phyloP scores from a whole-genome alignment of 73 alveolate species.

The Stentor coeruleus region DNA sequence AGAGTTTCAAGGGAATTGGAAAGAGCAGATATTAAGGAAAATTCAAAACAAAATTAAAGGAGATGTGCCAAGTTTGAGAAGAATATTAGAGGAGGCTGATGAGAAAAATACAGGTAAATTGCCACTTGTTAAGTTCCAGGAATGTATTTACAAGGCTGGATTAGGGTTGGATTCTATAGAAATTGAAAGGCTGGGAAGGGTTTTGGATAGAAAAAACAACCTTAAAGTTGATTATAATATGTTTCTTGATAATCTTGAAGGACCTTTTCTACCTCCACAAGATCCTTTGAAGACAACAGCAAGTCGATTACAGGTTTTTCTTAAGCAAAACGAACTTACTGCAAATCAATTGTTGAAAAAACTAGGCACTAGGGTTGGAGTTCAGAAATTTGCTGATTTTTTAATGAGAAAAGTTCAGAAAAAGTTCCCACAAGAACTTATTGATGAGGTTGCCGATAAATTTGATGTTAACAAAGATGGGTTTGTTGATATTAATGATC shows the following conservation, averaged over 20 bases:
- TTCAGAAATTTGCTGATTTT: background rate
- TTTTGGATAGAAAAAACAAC: too few relatives aligned
- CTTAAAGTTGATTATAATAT: background rate
- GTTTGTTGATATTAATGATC: constrained; percentile 38
- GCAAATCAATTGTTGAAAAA: background rate
- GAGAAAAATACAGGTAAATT: constrained; percentile 13
- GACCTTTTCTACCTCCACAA: background rate
- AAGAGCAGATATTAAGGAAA: constrained; percentile 18
- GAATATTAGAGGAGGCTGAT: constrained; percentile 18
- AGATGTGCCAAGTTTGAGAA: background rate
- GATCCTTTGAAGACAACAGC: background rate
- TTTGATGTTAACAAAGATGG: constrained; percentile 52
- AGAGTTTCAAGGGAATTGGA: background rate
- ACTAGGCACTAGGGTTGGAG: background rate
- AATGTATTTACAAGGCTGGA: too few relatives aligned
- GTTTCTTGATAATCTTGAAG: background rate
- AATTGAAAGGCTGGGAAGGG: too few relatives aligned
- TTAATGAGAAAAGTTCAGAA: background rate
- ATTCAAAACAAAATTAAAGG: constrained; percentile 12
- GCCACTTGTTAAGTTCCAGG: too few relatives aligned
- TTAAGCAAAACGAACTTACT: background rate
- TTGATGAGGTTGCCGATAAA: constrained; percentile 29
- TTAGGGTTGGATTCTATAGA: too few relatives aligned
- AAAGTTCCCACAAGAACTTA: background rate
- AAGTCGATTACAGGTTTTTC: background rate